Conservation (phyloP, 805 yeast genomes). For the Metschnikowia chrysomelidarum region DNA sequence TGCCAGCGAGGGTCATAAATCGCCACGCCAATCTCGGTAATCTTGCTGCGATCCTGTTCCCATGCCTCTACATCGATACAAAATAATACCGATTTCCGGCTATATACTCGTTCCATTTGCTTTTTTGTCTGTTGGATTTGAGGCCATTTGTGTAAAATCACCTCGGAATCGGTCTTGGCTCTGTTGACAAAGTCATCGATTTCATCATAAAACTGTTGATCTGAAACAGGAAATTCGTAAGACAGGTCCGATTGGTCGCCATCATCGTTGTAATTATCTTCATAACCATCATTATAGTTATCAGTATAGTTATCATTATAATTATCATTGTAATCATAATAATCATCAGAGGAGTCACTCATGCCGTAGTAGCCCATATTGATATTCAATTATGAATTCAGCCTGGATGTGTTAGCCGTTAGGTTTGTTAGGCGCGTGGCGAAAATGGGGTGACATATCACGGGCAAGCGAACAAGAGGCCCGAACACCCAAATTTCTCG, state of each 20-base stretch:
- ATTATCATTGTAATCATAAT: not conserved
- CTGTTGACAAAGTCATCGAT: constrained; percentile 1
- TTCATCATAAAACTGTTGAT: not conserved
- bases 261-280: not conserved
- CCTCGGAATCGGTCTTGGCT: not conserved
- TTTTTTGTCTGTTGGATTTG: not conserved
- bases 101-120: constrained; percentile 1
- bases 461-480: no score
- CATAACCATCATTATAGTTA: not conserved
- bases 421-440: no score
- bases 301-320: constrained; percentile 1
- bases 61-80: constrained; percentile 20
- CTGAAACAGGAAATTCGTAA: constrained; percentile 1
- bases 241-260: not conserved
- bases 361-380: no score
- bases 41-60: not conserved
- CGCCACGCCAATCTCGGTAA: constrained; percentile 21
- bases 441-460: no score
- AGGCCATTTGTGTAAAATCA: not conserved
- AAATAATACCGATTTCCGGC: constrained; percentile 8
- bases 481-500: no score
- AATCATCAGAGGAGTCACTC: not conserved
- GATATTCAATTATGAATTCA: no score
- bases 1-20: constrained; percentile 23
- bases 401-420: no score